These are phyloP conservation scores for Aspergillus chevalieri DNA, from an alignment of 2,329 filamentous ascomycete species.

Conservation along the genomic window DNA sequence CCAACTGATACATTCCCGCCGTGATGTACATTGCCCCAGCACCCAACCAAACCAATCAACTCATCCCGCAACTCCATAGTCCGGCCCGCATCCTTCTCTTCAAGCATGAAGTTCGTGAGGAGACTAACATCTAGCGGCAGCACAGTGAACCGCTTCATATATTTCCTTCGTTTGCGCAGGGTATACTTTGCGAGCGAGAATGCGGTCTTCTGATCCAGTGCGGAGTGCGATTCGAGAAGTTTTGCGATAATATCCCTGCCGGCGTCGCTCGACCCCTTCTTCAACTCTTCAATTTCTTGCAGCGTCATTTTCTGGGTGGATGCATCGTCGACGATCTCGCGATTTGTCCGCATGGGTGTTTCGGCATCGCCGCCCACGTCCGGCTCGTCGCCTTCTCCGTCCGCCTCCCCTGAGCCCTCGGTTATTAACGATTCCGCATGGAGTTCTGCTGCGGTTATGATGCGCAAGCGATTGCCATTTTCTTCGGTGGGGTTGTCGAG, in stretches of 20 bases:
- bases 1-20: conserved; percentile 37
- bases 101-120: conserved; percentile 69
- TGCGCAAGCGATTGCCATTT: conserved; percentile 58
- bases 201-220: conserved; percentile 85
- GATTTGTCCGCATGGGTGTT: conserved; percentile 56
- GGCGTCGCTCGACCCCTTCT: conserved; percentile 66
- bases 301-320: conserved; percentile 68
- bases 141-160: conserved; percentile 78
- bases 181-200: conserved; percentile 97
- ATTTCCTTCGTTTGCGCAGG: conserved; percentile 88
- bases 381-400: conserved; percentile 31
- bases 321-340: conserved; percentile 57
- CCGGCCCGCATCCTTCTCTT: conserved; percentile 71
- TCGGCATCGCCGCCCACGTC: conserved; percentile 27
- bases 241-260: conserved; percentile 90
- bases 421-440: conserved; percentile 68
- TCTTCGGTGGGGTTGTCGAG: conserved; percentile 61
- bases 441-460: conserved; percentile 74
- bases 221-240: conserved; percentile 80
- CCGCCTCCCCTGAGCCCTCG: conserved; percentile 32
- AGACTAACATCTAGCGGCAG: conserved; percentile 74
- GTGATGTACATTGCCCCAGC: conserved; percentile 86
- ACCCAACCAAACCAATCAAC: conserved; percentile 70
- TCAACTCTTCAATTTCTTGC: conserved; percentile 65
- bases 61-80: conserved; percentile 86